Evolutionary conservation across 2,329 filamentous ascomycete genomes (phyloP).

Genomic region (Pseudopithomyces chartarum): DNA sequence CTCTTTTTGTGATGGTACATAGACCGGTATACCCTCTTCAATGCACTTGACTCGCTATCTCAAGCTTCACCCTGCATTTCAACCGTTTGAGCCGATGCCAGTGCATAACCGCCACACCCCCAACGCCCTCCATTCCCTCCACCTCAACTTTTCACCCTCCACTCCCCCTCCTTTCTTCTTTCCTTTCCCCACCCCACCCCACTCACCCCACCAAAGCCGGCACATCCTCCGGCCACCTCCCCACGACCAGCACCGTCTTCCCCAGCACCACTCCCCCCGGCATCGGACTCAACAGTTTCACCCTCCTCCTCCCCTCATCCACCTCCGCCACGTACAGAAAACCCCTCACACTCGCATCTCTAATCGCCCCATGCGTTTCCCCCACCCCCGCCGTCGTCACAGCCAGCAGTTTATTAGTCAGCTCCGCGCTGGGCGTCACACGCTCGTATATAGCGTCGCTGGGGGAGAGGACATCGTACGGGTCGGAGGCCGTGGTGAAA

Average conservation of each 20-base stretch:
- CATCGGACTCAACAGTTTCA: conserved; percentile 83
- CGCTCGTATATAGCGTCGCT: conserved; percentile 60
- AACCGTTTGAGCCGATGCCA: too few relatives aligned
- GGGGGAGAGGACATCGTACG: conserved; percentile 50
- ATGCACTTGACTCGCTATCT: too few relatives aligned
- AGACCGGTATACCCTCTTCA: too few relatives aligned
- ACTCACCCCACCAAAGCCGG: conserved; percentile 68
- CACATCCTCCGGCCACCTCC: conserved; percentile 83
- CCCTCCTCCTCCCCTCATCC: conserved; percentile 79
- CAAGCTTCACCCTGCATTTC: too few relatives aligned
- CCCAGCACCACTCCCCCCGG: conserved; percentile 78
- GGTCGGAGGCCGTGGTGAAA: conserved; percentile 12
- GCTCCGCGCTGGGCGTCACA: conserved; percentile 66
- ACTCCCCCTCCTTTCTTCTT: neutral
- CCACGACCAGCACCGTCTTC: conserved; percentile 84
- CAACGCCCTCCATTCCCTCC: too few relatives aligned
- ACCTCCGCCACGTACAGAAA: conserved; percentile 94
- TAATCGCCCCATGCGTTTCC: conserved; percentile 73
- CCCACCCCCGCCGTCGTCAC: conserved; percentile 77
- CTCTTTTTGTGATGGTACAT: too few relatives aligned
- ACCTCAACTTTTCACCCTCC: too few relatives aligned
- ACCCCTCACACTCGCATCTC: conserved; percentile 83
- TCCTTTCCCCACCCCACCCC: neutral
- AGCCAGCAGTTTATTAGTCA: conserved; percentile 83
- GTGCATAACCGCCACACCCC: too few relatives aligned